phyloP scores from a whole-genome alignment of 768 basidiomycete genomes.

The Phaffia australis region DNA sequence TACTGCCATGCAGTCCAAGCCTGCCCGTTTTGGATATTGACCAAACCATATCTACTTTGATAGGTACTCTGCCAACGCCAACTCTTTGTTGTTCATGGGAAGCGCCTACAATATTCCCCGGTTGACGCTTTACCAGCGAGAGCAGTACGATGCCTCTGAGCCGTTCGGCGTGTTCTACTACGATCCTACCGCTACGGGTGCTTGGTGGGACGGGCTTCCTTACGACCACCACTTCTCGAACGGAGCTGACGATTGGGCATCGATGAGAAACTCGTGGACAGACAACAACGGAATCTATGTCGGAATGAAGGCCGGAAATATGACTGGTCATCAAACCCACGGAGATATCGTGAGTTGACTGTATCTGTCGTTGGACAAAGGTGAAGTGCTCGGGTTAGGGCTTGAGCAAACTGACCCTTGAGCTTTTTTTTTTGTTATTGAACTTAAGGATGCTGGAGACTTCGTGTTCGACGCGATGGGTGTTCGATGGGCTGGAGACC shows the following conservation, averaged over 20 bases:
- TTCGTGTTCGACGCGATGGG: conserved; percentile 93
- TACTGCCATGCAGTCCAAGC: not conserved
- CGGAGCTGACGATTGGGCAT: conserved; percentile 65
- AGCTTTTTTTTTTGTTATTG: not conserved
- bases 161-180: conserved; percentile 90
- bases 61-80: conserved; percentile 74
- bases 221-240: conserved; percentile 76
- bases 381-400: too few relatives aligned
- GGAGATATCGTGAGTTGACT: conserved; percentile 14
- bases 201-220: conserved; percentile 78
- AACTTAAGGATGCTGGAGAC: conserved; percentile 62
- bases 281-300: conserved; percentile 70
- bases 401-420: not conserved
- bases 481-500: conserved; percentile 86
- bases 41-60: not conserved
- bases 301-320: conserved; percentile 74
- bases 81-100: conserved; percentile 70
- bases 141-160: conserved; percentile 67
- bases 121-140: conserved; percentile 83
- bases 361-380: not conserved
- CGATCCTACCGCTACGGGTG: conserved; percentile 65
- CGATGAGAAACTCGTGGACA: conserved; percentile 89
- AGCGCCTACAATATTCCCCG: conserved; percentile 55
- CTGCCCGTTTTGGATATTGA: not conserved
- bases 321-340: conserved; percentile 38